A percentile compares a stretch with the other conserved stretches of the same genome.
These are phyloP conservation scores for Boeremia exigua DNA, from an alignment of 2,329 filamentous ascomycete species.

Conservation along the genomic window DNA sequence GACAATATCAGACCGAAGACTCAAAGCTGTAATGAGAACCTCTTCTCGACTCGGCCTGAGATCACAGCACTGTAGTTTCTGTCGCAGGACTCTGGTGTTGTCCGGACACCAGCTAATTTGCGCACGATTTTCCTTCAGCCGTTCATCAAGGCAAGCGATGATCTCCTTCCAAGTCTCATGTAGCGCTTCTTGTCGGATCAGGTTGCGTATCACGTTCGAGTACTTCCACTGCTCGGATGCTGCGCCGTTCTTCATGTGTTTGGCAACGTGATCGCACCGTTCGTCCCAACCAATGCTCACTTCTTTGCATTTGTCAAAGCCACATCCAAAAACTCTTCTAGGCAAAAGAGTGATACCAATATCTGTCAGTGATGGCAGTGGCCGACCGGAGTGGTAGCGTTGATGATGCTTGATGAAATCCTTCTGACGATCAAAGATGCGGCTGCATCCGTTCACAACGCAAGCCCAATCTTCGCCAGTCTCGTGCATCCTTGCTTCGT, in stretches of 20 bases:
- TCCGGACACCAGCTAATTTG: constrained; percentile 48
- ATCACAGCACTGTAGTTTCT: constrained; percentile 49
- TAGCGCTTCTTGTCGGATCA: constrained; percentile 46
- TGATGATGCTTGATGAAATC: constrained; percentile 48
- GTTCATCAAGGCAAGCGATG: constrained; percentile 40
- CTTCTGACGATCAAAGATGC: constrained; percentile 46
- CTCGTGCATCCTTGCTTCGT: constrained; percentile 49
- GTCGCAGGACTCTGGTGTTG: constrained; percentile 43
- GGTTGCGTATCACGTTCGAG: constrained; percentile 47
- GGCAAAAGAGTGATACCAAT: constrained; percentile 43
- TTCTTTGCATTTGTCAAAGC: constrained; percentile 48
- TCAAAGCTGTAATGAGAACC: constrained; percentile 45
- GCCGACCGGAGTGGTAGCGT: constrained; percentile 45
- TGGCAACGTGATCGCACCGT: constrained; percentile 47
- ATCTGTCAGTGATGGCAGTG: constrained; percentile 44
- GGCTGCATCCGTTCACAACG: constrained; percentile 41
- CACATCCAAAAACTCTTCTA: constrained; percentile 46
- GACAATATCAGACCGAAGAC: constrained; percentile 43
- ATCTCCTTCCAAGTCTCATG: constrained; percentile 48
- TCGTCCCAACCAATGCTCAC: constrained; percentile 49
- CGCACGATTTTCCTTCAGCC: constrained; percentile 42
- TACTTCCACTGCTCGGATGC: constrained; percentile 47
- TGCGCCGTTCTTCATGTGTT: constrained; percentile 48
- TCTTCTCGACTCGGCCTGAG: constrained; percentile 46
- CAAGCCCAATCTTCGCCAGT: constrained; percentile 49